phyloP scores from a whole-genome alignment of 2,329 filamentous ascomycete species.

The Pseudogymnoascus sp. region DNA sequence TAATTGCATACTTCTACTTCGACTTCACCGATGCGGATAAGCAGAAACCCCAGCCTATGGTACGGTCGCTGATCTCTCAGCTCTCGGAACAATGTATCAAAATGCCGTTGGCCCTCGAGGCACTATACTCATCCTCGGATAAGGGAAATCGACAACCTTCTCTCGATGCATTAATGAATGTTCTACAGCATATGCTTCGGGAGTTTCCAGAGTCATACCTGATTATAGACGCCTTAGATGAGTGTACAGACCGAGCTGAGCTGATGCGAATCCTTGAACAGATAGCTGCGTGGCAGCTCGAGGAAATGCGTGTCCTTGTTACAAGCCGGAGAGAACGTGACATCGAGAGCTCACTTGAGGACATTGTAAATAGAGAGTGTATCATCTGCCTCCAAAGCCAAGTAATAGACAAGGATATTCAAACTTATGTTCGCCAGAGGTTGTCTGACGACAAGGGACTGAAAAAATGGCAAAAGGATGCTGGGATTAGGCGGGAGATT shows the following conservation, averaged over 20 bases:
- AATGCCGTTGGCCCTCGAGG: slow-evolving; percentile 20
- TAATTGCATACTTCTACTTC: slow-evolving; percentile 31
- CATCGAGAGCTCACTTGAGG: slow-evolving; percentile 18
- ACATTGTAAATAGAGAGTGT: slow-evolving; percentile 11
- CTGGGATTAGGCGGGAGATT: slow-evolving; percentile 22
- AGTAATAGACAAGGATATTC: slow-evolving; percentile 24
- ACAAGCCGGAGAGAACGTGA: slow-evolving; percentile 24
- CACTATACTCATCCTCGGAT: slow-evolving; percentile 22
- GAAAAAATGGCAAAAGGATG: slow-evolving; percentile 20
- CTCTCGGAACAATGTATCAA: slow-evolving; percentile 20
- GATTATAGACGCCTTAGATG: slow-evolving; percentile 29
- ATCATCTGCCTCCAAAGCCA: slow-evolving; percentile 20
- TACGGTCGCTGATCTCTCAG: slow-evolving; percentile 34
- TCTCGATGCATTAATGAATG: slow-evolving; percentile 19
- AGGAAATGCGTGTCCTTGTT: slow-evolving; percentile 11
- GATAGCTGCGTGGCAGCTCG: not conserved
- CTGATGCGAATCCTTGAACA: slow-evolving; percentile 9
- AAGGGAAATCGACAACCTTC: slow-evolving; percentile 23
- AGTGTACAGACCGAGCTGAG: slow-evolving; percentile 17
- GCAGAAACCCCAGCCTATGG: slow-evolving; percentile 28
- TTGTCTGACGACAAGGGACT: slow-evolving; percentile 18
- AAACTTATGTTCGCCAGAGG: slow-evolving; percentile 20
- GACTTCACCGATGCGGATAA: slow-evolving; percentile 34
- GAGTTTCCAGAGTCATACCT: slow-evolving; percentile 21
- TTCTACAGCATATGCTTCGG: slow-evolving; percentile 23